Evolutionary conservation across 2,329 filamentous ascomycete species (phyloP).

Genomic region (Trichophyton equinum): DNA sequence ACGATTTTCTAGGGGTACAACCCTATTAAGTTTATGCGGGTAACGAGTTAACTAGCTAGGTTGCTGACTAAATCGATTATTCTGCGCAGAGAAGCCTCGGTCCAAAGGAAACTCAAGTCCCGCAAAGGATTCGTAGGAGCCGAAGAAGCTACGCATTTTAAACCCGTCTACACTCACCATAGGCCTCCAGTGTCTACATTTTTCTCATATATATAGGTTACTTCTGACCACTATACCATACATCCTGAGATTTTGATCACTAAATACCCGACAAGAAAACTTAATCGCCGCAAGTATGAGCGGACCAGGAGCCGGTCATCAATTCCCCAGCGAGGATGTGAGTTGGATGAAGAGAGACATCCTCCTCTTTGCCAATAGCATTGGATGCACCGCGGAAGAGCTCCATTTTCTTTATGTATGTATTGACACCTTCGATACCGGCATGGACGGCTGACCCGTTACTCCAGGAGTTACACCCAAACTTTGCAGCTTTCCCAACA

Average conservation of each 20-base stretch:
- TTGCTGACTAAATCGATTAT: background rate
- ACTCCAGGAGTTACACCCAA: constrained; percentile 58
- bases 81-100: background rate
- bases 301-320: constrained; percentile 54
- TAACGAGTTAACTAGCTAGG: background rate
- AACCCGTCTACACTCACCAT: background rate
- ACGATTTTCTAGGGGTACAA: no score
- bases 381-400: constrained; percentile 74
- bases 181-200: background rate
- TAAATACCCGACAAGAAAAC: background rate
- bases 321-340: constrained; percentile 64
- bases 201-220: background rate
- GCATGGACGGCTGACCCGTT: background rate
- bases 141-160: background rate
- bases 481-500: constrained; percentile 79
- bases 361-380: constrained; percentile 79
- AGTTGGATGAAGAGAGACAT: constrained; percentile 81
- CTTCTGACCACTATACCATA: background rate
- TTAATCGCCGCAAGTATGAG: constrained; percentile 26
- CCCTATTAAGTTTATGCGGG: no score
- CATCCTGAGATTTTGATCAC: background rate
- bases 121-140: background rate
- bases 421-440: constrained; percentile 1
- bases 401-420: constrained; percentile 83
- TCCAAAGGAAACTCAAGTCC: background rate